Evolutionary conservation across 1,139 yeast species (phyloP), one percentile per base, ranked within the genome.

Genomic region (Yamadazyma kanchanaburiensis): DNA sequence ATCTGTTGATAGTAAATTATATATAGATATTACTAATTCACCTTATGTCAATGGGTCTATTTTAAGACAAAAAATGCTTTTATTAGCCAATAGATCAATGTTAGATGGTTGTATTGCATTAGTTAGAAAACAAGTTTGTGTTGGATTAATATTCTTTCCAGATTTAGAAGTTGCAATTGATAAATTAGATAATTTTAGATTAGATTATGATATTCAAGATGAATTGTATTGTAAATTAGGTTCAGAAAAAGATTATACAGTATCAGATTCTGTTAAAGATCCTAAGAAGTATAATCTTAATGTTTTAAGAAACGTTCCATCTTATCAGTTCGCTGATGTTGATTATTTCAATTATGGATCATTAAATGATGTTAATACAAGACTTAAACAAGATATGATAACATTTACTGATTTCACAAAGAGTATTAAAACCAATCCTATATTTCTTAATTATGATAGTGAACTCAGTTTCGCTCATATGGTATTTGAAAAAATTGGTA

Each of bases 81-180:
- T 55, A 6, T 50, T 72, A 11, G 77, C 71, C 21, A 48, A 50
- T 11, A 58, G 58, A 14, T 63, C 68, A 3, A 60, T 74, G 30
- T 50, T 73, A 15, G 83, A 77, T 47, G 81, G 80, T 0, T 74
- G 79, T 42, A 49, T 77, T 15, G 77, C 81, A 1, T 52, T 77
- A n/a, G 40, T 65, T 12, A 55, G 51, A 28, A 43, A 58, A 21
- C 40, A 46, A 11, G 46, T 55, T 0, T 60, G 78, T 29, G 64
- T 72, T 10, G 82, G 81, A 0, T 43, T 74, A 6, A 43, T 77
- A 7, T 69, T 74, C 30, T 74, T 70, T 24, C 68, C 80, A 0
- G 78, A 73, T 34, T 55, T 77, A 35, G 80, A 76, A 39, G 62
- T 64, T 38, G 69, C 73, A 15, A 48, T 77, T 15, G 82, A 77